Evolutionary conservation across 176 grass and related monocot genomes (phyloP), one percentile per base, ranked within the genome.

Genomic region (Ampelocalamus luodianensis): DNA sequence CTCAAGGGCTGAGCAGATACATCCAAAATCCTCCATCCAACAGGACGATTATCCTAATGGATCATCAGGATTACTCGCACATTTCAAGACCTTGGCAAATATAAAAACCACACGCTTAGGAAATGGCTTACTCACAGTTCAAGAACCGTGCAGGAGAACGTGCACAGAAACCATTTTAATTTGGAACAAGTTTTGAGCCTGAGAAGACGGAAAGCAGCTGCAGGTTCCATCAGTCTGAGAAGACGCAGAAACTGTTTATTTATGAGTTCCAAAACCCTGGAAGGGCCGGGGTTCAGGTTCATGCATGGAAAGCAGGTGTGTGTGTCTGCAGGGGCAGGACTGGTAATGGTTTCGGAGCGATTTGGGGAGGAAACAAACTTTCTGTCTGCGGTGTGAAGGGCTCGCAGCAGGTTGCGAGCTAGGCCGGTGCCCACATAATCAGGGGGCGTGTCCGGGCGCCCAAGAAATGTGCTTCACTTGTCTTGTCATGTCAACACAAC

Each of bases 191-290:
- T 37, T 72, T 67, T 38, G 39, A 18, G 77, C 38, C 46, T 58
- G 46, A 69, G 26, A 17, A 20, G 42, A 68, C 8, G 64, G 72
- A 50, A 20, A 69, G 49, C 82, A 65, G 32, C 10, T 37, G 67
- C 13, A 0, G 1, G 32, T 22, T 34, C 5, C 64, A 63, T n/a
- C 24, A 5, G 23, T 58, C 17, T 17, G 7, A 13, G 55, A 20
- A 61, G 24, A 61, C 22, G 10, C 4, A 5, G 11, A 72, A 5
- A 70, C 36, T 69, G 26, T 39, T 79, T 68, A 70, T 87, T 87
- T 79, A 84, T 68, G 85, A 90, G 85, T 90, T 90, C 85, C 80
- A 49, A 87, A 90, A 90, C 85, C 75, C 74, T 87, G 80, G 80
- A 90, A 34, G 48, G 44, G 79, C 17, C 26, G 61, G 49, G 24